A percentile compares a stretch with the other conserved stretches of the same genome.
These are phyloP conservation scores for Arthonia radiata DNA, from an alignment of 495 filamentous ascomycete species.

Conservation along the genomic window DNA sequence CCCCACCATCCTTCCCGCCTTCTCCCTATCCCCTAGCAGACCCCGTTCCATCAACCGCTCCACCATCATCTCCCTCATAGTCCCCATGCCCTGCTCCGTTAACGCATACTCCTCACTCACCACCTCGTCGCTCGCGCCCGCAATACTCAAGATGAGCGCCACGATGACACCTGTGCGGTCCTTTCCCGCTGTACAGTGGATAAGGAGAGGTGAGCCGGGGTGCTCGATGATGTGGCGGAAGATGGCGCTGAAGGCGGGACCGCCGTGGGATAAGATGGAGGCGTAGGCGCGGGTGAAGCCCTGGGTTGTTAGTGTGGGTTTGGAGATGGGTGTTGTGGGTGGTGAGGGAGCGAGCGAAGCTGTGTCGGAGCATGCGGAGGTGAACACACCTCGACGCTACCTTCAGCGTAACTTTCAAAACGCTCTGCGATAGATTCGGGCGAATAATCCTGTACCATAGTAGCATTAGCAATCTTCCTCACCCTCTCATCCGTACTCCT, in stretches of 20 bases:
- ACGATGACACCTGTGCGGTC: slow-evolving; percentile 39
- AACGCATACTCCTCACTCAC: slow-evolving; percentile 30
- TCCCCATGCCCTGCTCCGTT: slow-evolving; percentile 26
- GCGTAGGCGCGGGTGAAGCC: slow-evolving; percentile 30
- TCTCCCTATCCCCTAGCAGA: slow-evolving; percentile 14
- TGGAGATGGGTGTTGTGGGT: neutral
- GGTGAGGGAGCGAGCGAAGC: neutral
- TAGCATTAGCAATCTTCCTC: no score
- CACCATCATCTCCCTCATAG: slow-evolving; percentile 19
- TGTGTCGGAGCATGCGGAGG: neutral
- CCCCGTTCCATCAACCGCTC: slow-evolving; percentile 17
- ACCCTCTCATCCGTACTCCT: no score
- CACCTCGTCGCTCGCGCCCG: slow-evolving; percentile 19
- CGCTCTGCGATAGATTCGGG: slow-evolving; percentile 25
- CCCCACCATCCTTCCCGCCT: slow-evolving; percentile 25
- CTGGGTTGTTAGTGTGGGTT: no score
- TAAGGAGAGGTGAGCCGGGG: slow-evolving; percentile 20
- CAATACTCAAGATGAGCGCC: slow-evolving; percentile 28
- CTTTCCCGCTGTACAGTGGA: slow-evolving; percentile 36
- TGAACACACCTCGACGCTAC: slow-evolving; percentile 12
- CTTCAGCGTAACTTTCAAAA: slow-evolving; percentile 17
- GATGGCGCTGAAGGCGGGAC: slow-evolving; percentile 9
- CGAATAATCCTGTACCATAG: slow-evolving; percentile 30
- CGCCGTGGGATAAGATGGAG: slow-evolving; percentile 20
- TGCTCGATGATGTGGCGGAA: slow-evolving; percentile 14